phyloP scores from a whole-genome alignment of 306 rosid genomes.

The Rosa multiflora region DNA sequence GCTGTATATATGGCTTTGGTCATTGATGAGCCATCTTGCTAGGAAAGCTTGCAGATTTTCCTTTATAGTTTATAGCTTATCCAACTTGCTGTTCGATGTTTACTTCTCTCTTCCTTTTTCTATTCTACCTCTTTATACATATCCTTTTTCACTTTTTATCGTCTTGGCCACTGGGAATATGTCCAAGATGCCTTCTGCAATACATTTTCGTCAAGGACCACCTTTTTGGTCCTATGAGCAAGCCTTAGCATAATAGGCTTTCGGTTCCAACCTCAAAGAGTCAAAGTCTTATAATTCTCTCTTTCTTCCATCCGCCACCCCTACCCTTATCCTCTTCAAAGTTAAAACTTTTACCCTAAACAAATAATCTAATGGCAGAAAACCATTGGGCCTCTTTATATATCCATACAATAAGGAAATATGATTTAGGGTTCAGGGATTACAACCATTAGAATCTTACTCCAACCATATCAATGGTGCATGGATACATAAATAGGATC shows the following conservation, averaged over 20 bases:
- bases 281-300: neutral
- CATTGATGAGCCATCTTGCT: conserved; percentile 24
- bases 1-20: conserved; percentile 2
- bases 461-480: neutral
- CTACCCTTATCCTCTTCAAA: neutral
- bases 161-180: conserved; percentile 24
- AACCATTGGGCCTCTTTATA: neutral
- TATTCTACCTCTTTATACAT: neutral
- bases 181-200: conserved; percentile 19
- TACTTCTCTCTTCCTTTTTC: neutral
- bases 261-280: neutral
- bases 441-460: neutral
- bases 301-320: neutral
- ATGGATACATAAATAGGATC: neutral
- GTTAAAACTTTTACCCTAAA: neutral
- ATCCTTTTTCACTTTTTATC: conserved; percentile 18
- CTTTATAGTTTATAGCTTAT: neutral
- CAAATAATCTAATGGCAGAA: neutral
- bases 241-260: neutral
- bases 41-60: neutral
- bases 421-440: neutral
- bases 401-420: neutral
- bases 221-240: neutral
- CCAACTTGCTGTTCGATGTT: neutral
- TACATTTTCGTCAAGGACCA: conserved; percentile 1